A percentile compares a stretch with the other conserved stretches of the same genome.
Conservation (phyloP, 331 rosid species). For the Quercus tomentella region DNA sequence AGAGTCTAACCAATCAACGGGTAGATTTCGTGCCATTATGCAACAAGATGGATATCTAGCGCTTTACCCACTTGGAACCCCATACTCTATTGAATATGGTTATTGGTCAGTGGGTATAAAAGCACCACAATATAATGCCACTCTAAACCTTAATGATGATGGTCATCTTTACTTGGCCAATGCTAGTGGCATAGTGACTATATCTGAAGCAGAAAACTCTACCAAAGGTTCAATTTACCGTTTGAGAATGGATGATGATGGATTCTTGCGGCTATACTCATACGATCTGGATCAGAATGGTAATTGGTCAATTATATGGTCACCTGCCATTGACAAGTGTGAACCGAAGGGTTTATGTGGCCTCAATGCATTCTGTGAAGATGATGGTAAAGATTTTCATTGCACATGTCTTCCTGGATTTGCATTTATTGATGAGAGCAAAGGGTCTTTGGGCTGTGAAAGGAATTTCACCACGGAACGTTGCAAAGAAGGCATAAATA, state of each 20-base stretch:
- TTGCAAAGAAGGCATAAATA: neutral
- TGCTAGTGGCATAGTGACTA: too few species aligned
- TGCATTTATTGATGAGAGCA: neutral
- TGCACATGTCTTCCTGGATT: constrained; percentile 28
- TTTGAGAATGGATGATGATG: constrained; percentile 25
- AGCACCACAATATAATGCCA: neutral
- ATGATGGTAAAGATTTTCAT: neutral
- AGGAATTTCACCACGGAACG: neutral
- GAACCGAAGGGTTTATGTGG: constrained; percentile 19
- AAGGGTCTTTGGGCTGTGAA: constrained; percentile 13
- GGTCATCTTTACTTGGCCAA: constrained; percentile 15
- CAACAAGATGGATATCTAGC: constrained; percentile 20
- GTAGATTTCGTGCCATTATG: constrained; percentile 23
- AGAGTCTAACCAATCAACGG: constrained; percentile 3
- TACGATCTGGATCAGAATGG: neutral
- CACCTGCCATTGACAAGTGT: constrained; percentile 7
- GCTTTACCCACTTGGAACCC: constrained; percentile 19
- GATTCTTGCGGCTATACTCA: constrained; percentile 21
- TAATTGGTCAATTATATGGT: constrained; percentile 8
- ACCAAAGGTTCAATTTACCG: neutral
- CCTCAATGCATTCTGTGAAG: constrained; percentile 17
- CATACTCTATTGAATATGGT: neutral
- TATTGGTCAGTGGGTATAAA: neutral
- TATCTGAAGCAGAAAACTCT: neutral
- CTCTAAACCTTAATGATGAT: neutral